Evolutionary conservation across 805 yeast species (phyloP), one percentile per base, ranked within the genome.

Genomic region (Torulaspora delbrueckii): DNA sequence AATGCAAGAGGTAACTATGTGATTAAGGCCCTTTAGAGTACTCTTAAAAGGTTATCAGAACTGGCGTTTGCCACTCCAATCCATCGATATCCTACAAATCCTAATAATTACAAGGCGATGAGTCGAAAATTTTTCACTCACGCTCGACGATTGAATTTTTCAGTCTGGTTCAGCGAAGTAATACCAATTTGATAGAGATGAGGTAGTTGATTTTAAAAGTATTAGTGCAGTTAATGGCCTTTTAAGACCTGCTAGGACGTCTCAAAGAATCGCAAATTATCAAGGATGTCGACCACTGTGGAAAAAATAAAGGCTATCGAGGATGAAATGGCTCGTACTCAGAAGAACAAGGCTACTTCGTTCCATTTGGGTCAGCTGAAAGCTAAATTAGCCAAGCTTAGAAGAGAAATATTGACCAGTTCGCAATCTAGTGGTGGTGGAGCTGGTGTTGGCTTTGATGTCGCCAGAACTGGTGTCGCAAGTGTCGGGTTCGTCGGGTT

Each of bases 391-490:
- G 99, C 99, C 44, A 90, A 91, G 64, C 75, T 93, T 57, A 86
- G 95, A 73, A 81, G 97, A 64, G 99, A 93, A 63, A 75, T 93
- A 44, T 74, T 93, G 51, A 79, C 86, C 2, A 84, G 84, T 41
- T 71, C 82, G 0, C 66, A 80, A 10, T 79, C 86, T 14, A 74
- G 85, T 33, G 77, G 89, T 32, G 96, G 96, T 48, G 95, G 93
- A 47, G 86, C 79, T 16, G 97, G 98, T 53, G 80, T 78, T 18
- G 99, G 99, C 6, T 93, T 93, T 68, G 99, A 93, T 71, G 98
- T 93, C 37, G 96, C 96, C n/a, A 81, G 96, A 67, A 91, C 97
- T 0, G 99, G 99, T 69, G 96, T 87, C 10, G 97, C 96, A 3
- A 81, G 96, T 7, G 95, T 93, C 42, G 99, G 99, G 8, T 93